Percentiles rank a stretch among this genome's conserved stretches.
Conservation (phyloP, 192 early-diverging fungal species). For the Backusella morwellensis region DNA sequence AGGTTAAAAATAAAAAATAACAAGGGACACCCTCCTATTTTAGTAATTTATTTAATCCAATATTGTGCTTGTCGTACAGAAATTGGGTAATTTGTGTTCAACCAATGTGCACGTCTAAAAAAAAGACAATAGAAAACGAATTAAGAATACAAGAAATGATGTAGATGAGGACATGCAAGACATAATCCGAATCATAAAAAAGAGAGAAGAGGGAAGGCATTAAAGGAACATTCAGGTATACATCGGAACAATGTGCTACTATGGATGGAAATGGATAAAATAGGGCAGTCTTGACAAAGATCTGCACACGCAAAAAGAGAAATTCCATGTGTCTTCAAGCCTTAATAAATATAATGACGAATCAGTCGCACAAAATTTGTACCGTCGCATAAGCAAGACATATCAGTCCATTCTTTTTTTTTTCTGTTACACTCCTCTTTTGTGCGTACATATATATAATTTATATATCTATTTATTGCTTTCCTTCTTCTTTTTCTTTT, state of each 20-base stretch:
- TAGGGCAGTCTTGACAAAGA: not conserved
- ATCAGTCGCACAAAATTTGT: not conserved
- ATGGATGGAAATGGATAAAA: not conserved
- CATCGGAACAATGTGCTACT: not conserved
- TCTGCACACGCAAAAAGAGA: not conserved
- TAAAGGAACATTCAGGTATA: not conserved
- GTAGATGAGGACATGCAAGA: not conserved
- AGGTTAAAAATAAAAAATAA: slow-evolving; percentile 12
- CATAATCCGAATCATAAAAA: not conserved
- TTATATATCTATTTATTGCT: not conserved
- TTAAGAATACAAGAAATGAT: not conserved
- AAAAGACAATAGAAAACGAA: not conserved
- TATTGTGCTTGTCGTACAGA: not conserved
- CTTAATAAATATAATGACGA: not conserved
- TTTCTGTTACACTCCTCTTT: not conserved
- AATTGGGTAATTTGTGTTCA: not conserved
- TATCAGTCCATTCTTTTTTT: not conserved
- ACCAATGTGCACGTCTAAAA: not conserved
- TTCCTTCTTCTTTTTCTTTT: not conserved
- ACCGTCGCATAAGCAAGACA: not conserved
- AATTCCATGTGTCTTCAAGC: not conserved
- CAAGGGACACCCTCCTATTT: not conserved
- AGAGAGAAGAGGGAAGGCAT: not conserved
- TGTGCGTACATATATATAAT: not conserved
- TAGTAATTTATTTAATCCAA: not conserved